These are phyloP conservation scores for Cladosporium phlei DNA, from an alignment of 2,329 filamentous ascomycete genomes.

Conservation along the genomic window DNA sequence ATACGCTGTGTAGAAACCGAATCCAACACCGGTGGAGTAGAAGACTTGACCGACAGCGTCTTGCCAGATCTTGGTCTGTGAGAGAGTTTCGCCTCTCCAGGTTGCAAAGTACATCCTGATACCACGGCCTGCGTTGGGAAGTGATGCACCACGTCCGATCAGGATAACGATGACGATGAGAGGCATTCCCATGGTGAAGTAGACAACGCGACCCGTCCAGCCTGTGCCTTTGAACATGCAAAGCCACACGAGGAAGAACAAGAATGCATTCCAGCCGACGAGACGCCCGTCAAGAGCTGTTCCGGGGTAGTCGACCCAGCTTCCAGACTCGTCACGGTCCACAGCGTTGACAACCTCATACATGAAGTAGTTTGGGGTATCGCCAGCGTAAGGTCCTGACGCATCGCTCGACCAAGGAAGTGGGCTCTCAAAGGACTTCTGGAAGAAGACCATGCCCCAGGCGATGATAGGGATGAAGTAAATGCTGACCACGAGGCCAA, in stretches of 20 bases:
- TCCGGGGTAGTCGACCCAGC: conserved; percentile 44
- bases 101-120: conserved; percentile 46
- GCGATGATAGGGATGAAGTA: conserved; percentile 55
- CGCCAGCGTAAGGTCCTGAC: conserved; percentile 51
- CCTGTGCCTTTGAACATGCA: conserved; percentile 57
- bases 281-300: conserved; percentile 50
- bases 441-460: conserved; percentile 58
- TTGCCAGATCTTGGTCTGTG: conserved; percentile 52
- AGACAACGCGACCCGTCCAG: conserved; percentile 54
- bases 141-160: conserved; percentile 51
- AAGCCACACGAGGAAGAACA: conserved; percentile 57
- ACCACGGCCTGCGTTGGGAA: conserved; percentile 51
- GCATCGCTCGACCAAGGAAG: conserved; percentile 50
- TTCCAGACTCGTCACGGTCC: conserved; percentile 30
- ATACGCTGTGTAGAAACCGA: conserved; percentile 56
- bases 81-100: conserved; percentile 49
- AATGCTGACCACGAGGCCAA: conserved; percentile 51
- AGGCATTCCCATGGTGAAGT: conserved; percentile 57
- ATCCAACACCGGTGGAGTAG: conserved; percentile 56
- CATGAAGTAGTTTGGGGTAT: conserved; percentile 30
- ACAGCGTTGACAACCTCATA: conserved; percentile 29
- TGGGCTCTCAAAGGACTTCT: conserved; percentile 51
- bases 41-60: conserved; percentile 57
- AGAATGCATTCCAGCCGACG: conserved; percentile 54
- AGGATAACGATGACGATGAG: conserved; percentile 55